Evolutionary conservation across 306 rosid genomes (phyloP), one percentile per base, ranked within the genome.

Genomic region (Erythrophleum fordii): DNA sequence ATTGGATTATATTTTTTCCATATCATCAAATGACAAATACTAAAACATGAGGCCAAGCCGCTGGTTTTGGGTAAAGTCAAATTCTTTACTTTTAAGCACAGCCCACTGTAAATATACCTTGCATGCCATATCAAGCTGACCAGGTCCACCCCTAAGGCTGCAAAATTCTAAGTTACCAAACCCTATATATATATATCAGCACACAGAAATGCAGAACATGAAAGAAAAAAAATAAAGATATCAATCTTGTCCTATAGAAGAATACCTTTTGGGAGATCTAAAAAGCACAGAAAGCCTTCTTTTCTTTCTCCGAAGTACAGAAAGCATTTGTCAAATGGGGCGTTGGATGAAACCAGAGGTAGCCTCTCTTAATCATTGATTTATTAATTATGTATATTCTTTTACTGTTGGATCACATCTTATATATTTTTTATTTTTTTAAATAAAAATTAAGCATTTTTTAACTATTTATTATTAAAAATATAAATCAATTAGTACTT

Each of bases 301-400:
- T 42, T 8, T 42, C 2, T 2, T 1, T 42, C 8, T 42, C 8
- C 46, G 2, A 42, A 42, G 46, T 42, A 5, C 58, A 72, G 49
- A 76, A 70, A 42, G 45, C 69, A 20, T 66, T 66, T 35, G 67
- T 82, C 80, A 26, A 76, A 91, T 91, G 97, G 95, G 97, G 72
- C 98, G 97, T 76, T 92, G 98, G 98, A 79, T 92, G 71, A 92
- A 78, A 77, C 97, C 98, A 66, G 97, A 95, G 97, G 98, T 95
- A 80, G 42, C 77, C 11, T 64, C n/a, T 34, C 23, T 25, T 52
- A 52, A 52, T 52, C 61, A 55, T 55, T 55, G 20, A n/a, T 8
- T 55, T 55, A 11, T 55, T 20, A 55, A 9, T 42, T 42, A 42
- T 0, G 8, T 42, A 31, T 4, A 31, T 42, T 42, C 8, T 42